Evolutionary conservation across 2,329 filamentous ascomycete genomes (phyloP).

Genomic region (Magnaporthiopsis incrustans): DNA sequence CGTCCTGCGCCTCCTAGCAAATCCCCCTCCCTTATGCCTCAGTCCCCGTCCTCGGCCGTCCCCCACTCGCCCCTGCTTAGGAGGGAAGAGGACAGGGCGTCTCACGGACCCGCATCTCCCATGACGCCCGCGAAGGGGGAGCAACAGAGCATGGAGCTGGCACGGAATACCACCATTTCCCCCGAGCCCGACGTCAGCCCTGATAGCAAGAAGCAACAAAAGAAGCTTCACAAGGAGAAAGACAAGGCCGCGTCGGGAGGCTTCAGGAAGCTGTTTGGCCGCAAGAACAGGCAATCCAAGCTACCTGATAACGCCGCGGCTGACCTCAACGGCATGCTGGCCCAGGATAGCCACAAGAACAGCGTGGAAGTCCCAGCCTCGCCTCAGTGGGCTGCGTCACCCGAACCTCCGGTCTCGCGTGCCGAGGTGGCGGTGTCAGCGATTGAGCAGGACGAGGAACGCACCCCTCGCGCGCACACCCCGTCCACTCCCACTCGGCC

Average conservation of each 20-base stretch:
- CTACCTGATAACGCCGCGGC: slow-evolving; percentile 43
- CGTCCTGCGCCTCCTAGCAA: slow-evolving; percentile 26
- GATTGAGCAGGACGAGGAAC: slow-evolving; percentile 15
- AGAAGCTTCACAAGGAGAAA: slow-evolving; percentile 45
- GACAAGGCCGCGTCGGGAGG: slow-evolving; percentile 30
- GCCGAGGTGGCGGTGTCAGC: slow-evolving; percentile 18
- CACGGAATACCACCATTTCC: slow-evolving; percentile 29
- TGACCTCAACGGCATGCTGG: slow-evolving; percentile 44
- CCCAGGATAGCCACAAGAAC: slow-evolving; percentile 8
- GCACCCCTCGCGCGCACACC: slow-evolving; percentile 12
- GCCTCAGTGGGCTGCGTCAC: slow-evolving; percentile 12
- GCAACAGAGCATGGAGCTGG: slow-evolving; percentile 24
- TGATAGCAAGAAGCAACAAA: slow-evolving; percentile 38
- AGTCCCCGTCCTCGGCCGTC: slow-evolving; percentile 19
- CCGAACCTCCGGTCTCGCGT: slow-evolving; percentile 15
- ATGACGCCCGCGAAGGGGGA: slow-evolving; percentile 30
- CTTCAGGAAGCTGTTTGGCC: slow-evolving; percentile 58
- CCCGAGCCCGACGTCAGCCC: slow-evolving; percentile 34
- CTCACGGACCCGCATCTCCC: slow-evolving; percentile 4
- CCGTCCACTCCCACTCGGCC: slow-evolving; percentile 15
- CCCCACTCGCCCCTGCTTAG: slow-evolving; percentile 18
- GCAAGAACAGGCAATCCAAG: slow-evolving; percentile 51
- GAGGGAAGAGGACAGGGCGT: slow-evolving; percentile 26
- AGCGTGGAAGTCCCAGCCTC: neutral
- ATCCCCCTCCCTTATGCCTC: slow-evolving; percentile 20